Percentiles rank a stretch among this genome's conserved stretches.
phyloP scores from a whole-genome alignment of 495 filamentous ascomycete species.

The Daldinia caldariorum region DNA sequence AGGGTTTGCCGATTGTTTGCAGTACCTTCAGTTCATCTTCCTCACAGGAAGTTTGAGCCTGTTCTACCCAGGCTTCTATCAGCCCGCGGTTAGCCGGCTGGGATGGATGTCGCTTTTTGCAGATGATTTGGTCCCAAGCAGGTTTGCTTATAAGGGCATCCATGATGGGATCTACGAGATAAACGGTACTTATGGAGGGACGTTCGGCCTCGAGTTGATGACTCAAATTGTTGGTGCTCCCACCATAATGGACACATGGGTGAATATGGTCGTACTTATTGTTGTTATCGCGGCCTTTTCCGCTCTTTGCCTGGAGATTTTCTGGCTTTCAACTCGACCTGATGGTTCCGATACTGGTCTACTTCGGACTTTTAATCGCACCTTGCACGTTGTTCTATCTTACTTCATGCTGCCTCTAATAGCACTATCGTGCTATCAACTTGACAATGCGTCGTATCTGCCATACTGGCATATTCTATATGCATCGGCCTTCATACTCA shows the following conservation, averaged over 20 bases:
- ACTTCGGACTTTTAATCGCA: conserved; percentile 10
- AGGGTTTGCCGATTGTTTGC: conserved; percentile 62
- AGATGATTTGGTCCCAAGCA: background rate
- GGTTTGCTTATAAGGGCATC: conserved; percentile 56
- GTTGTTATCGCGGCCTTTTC: conserved; percentile 1
- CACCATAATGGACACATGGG: conserved; percentile 28
- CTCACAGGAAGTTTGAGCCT: conserved; percentile 74
- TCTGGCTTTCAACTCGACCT: background rate
- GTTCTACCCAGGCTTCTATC: conserved; percentile 77
- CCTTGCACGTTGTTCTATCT: conserved; percentile 71
- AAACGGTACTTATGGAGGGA: conserved; percentile 33
- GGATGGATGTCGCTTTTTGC: background rate
- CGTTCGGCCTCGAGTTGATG: conserved; percentile 36
- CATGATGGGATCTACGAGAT: conserved; percentile 35
- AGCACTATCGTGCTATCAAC: conserved; percentile 74
- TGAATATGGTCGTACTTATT: conserved; percentile 35
- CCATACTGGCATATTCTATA: conserved; percentile 61
- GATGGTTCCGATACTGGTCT: conserved; percentile 17
- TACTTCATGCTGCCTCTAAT: conserved; percentile 78
- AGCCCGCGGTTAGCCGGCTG: background rate
- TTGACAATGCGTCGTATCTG: conserved; percentile 67
- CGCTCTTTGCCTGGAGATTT: background rate
- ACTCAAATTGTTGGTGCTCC: conserved; percentile 33
- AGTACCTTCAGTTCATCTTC: conserved; percentile 82
- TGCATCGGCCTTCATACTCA: background rate